Conservation (phyloP, 176 grass and related monocot genomes). For the Zoysia japonica region DNA sequence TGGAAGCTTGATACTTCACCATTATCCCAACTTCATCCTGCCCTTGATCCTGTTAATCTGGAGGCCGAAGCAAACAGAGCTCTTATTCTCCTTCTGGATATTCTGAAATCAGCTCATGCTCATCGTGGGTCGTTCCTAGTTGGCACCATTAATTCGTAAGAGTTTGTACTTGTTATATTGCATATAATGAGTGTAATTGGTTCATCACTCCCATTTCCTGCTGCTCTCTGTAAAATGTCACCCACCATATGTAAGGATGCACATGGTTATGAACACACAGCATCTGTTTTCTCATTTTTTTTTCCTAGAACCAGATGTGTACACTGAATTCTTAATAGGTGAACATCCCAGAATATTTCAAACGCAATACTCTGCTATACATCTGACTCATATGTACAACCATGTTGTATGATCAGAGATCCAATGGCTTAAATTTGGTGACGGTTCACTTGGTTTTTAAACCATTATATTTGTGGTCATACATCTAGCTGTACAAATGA, state of each 20-base stretch:
- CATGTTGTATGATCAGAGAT: background rate
- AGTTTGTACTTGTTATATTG: slow-evolving; percentile 27
- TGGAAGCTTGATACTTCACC: slow-evolving; percentile 59
- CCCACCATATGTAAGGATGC: slow-evolving; percentile 20
- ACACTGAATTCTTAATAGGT: slow-evolving; percentile 33
- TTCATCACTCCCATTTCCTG: slow-evolving; percentile 7
- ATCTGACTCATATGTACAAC: background rate
- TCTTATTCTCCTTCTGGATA: slow-evolving; percentile 75
- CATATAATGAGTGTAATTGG: slow-evolving; percentile 29
- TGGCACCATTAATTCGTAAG: slow-evolving; percentile 88
- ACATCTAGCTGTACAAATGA: background rate
- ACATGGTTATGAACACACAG: background rate
- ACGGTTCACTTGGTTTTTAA: background rate
- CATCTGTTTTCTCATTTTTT: background rate
- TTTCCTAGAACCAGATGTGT: slow-evolving; percentile 18
- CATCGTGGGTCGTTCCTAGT: slow-evolving; percentile 73
- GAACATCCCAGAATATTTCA: slow-evolving; percentile 4
- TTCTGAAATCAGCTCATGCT: slow-evolving; percentile 60
- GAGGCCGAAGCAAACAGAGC: slow-evolving; percentile 75
- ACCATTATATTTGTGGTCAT: background rate
- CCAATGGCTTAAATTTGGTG: background rate
- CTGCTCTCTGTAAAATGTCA: background rate
- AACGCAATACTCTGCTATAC: background rate
- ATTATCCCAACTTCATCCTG: slow-evolving; percentile 59
- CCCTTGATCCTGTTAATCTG: slow-evolving; percentile 65